Evolutionary conservation across 2,329 filamentous ascomycete species (phyloP).

Genomic region (Aureobasidium sp.): DNA sequence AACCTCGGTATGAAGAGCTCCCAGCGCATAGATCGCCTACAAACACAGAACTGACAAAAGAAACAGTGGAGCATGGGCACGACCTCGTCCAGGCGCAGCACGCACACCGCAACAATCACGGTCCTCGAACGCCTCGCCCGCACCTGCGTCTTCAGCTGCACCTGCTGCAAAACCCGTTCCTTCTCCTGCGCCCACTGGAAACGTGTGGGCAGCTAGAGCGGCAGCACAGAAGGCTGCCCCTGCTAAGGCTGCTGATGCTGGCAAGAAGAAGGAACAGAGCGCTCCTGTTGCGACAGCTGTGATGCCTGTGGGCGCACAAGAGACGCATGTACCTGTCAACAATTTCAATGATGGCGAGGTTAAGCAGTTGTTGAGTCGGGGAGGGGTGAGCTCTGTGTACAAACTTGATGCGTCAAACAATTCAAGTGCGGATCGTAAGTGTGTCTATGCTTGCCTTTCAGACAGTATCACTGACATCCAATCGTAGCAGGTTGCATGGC

Average conservation of each 20-base stretch:
- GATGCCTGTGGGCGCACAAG: slow-evolving; percentile 6
- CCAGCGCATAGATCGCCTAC: neutral
- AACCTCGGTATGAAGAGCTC: neutral
- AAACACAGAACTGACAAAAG: neutral
- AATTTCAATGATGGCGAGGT: slow-evolving; percentile 38
- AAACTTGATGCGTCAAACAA: slow-evolving; percentile 24
- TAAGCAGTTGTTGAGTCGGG: slow-evolving; percentile 29
- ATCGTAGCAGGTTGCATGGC: slow-evolving; percentile 31
- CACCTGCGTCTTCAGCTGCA: neutral
- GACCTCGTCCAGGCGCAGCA: neutral
- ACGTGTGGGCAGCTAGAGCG: slow-evolving; percentile 10
- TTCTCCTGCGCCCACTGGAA: neutral
- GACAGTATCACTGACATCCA: neutral
- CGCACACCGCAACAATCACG: slow-evolving; percentile 1
- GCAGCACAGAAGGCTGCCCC: neutral
- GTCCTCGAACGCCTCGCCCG: slow-evolving; percentile 7
- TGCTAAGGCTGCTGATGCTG: neutral
- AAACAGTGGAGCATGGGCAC: slow-evolving; percentile 4
- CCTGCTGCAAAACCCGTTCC: neutral
- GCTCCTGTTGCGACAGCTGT: neutral
- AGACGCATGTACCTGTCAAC: slow-evolving; percentile 21
- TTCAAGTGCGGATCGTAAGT: slow-evolving; percentile 32
- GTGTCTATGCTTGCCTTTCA: neutral
- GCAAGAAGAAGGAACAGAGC: neutral
- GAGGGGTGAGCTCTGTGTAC: slow-evolving; percentile 23